Conservation (phyloP, 75 land plant species). For the Ceratopteris richardii region DNA sequence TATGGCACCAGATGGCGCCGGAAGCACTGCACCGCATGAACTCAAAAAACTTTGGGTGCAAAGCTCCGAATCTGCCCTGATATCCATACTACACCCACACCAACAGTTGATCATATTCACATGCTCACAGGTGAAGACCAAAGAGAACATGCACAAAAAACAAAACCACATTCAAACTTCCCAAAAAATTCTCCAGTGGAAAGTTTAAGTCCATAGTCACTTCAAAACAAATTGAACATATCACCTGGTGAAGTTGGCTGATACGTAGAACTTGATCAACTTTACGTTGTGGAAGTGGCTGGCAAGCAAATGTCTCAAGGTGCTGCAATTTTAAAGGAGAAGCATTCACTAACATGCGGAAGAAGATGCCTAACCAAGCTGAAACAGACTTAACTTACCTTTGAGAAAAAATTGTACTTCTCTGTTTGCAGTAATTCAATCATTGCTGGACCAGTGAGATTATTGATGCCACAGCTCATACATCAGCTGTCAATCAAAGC, state of each 20-base stretch:
- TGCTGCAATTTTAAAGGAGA: constrained; percentile 42
- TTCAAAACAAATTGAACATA: background rate
- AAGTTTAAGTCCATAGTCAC: too few relatives aligned
- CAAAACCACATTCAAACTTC: too few relatives aligned
- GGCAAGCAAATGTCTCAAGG: constrained; percentile 57
- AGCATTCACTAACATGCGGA: too few relatives aligned
- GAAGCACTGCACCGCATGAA: too few relatives aligned
- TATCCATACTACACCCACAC: too few relatives aligned
- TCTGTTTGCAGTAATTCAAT: constrained; percentile 67
- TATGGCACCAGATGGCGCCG: too few relatives aligned
- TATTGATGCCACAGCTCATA: constrained; percentile 80
- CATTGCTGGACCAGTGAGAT: constrained; percentile 55
- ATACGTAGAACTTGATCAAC: constrained; percentile 64
- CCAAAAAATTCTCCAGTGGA: too few relatives aligned
- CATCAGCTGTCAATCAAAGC: constrained; percentile 45
- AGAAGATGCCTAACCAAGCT: background rate
- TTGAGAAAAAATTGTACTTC: constrained; percentile 78
- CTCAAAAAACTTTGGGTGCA: too few relatives aligned
- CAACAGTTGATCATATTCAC: too few relatives aligned
- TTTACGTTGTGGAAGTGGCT: constrained; percentile 82
- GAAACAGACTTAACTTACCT: constrained; percentile 30
- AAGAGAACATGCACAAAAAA: too few relatives aligned
- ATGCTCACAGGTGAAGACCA: too few relatives aligned
- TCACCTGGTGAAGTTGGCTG: constrained; percentile 89
- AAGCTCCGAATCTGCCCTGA: too few relatives aligned